Percentiles rank a stretch among this genome's conserved stretches.
Conservation (phyloP, 78 protist species). For the Acrasis kona region DNA sequence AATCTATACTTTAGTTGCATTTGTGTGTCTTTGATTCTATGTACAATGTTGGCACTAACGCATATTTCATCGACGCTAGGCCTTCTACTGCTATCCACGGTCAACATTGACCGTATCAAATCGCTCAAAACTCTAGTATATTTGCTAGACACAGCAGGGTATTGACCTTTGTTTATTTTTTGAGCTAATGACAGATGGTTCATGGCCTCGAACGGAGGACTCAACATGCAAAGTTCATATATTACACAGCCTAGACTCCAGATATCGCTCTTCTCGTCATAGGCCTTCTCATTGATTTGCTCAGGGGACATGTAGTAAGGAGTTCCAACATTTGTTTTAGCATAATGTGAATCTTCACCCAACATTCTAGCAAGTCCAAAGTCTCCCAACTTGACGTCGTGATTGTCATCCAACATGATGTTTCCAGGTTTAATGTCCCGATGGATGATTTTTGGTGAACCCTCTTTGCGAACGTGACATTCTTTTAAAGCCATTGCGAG, state of each 20-base stretch:
- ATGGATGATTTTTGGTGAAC: constrained; percentile 26
- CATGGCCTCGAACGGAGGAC: constrained; percentile 23
- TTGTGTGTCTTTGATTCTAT: too few relatives aligned
- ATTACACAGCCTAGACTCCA: constrained; percentile 66
- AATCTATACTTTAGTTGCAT: too few relatives aligned
- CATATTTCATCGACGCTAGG: too few relatives aligned
- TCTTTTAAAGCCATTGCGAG: constrained; percentile 12
- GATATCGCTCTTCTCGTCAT: constrained; percentile 63
- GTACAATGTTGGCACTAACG: too few relatives aligned
- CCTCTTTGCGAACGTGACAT: constrained; percentile 32
- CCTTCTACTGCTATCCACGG: too few relatives aligned
- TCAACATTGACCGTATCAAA: too few relatives aligned
- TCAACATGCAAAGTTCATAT: constrained; percentile 23
- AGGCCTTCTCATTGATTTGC: constrained; percentile 67
- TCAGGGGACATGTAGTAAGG: constrained; percentile 89
- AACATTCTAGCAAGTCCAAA: constrained; percentile 41
- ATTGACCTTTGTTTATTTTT: too few relatives aligned
- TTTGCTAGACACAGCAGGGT: too few relatives aligned
- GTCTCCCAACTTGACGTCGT: constrained; percentile 54
- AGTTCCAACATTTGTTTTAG: constrained; percentile 72
- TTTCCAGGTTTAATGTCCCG: constrained; percentile 52
- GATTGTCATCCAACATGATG: constrained; percentile 19
- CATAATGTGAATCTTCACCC: constrained; percentile 13
- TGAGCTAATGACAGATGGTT: too few relatives aligned
- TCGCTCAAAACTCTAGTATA: too few relatives aligned